phyloP scores from a whole-genome alignment of 768 basidiomycete genomes.

The Russula dissimulans region DNA sequence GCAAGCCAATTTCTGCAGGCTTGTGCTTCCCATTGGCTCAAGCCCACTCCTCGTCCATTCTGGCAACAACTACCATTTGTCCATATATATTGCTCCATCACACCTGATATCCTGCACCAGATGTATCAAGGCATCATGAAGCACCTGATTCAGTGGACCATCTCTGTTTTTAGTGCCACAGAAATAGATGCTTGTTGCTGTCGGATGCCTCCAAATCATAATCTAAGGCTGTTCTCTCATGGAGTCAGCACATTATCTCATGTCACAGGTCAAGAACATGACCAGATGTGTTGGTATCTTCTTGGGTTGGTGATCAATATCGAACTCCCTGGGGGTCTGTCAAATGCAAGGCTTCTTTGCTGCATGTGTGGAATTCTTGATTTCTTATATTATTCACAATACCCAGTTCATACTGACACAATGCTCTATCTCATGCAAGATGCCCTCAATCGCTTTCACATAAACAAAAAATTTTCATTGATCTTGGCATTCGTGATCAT shows the following conservation, averaged over 20 bases:
- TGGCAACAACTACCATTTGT: background rate
- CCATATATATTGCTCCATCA: background rate
- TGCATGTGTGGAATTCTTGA: conserved; percentile 19
- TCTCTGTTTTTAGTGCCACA: conserved; percentile 17
- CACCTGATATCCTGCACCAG: background rate
- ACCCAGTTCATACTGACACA: conserved; percentile 24
- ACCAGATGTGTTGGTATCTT: conserved; percentile 23
- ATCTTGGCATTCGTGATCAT: too few relatives aligned
- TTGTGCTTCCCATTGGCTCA: background rate
- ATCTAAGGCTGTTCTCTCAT: conserved; percentile 28
- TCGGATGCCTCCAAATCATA: conserved; percentile 29
- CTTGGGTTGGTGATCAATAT: background rate
- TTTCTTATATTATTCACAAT: conserved; percentile 31
- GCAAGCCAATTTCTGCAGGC: too few relatives aligned
- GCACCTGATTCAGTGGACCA: conserved; percentile 25
- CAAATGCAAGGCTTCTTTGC: background rate
- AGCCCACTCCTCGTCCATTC: background rate
- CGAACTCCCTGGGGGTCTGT: background rate
- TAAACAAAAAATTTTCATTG: conserved; percentile 24
- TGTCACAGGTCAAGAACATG: conserved; percentile 31
- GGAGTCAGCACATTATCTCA: conserved; percentile 29
- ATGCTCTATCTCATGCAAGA: too few relatives aligned
- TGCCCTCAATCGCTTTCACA: conserved; percentile 28
- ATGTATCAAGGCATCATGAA: conserved; percentile 26
- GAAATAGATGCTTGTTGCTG: conserved; percentile 32